These are phyloP conservation scores for Cynara cardunculus DNA, from an alignment of 129 eudicot species.

Conservation along the genomic window DNA sequence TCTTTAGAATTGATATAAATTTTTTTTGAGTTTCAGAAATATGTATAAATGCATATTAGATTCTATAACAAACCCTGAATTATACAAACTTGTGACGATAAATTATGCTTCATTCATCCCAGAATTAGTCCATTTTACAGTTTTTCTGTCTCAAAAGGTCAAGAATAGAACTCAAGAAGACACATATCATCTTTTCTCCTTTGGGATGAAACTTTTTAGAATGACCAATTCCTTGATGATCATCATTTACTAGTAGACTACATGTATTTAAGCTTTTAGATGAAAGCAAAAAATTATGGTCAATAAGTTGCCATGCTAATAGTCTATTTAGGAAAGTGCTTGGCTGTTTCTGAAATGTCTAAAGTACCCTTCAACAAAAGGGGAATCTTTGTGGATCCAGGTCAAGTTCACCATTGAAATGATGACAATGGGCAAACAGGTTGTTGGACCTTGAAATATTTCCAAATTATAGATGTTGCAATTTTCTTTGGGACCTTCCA, in stretches of 20 bases:
- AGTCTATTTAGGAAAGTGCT: background rate
- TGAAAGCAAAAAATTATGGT: background rate
- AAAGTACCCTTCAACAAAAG: constrained; percentile 2
- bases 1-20: background rate
- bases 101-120: too few species aligned
- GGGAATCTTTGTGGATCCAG: constrained; percentile 5
- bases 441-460: background rate
- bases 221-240: background rate
- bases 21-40: background rate
- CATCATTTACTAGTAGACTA: background rate
- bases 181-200: background rate
- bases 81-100: too few species aligned
- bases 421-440: background rate
- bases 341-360: background rate
- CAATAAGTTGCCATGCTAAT: background rate
- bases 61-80: background rate
- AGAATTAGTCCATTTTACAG: background rate
- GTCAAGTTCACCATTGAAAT: background rate
- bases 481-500: background rate
- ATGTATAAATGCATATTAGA: background rate
- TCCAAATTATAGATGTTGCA: background rate
- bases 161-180: background rate
- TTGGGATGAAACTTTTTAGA: background rate
- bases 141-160: background rate
- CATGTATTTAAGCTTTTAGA: background rate